phyloP scores from a whole-genome alignment of 139 green algal species.

The Marvania coccoides region DNA sequence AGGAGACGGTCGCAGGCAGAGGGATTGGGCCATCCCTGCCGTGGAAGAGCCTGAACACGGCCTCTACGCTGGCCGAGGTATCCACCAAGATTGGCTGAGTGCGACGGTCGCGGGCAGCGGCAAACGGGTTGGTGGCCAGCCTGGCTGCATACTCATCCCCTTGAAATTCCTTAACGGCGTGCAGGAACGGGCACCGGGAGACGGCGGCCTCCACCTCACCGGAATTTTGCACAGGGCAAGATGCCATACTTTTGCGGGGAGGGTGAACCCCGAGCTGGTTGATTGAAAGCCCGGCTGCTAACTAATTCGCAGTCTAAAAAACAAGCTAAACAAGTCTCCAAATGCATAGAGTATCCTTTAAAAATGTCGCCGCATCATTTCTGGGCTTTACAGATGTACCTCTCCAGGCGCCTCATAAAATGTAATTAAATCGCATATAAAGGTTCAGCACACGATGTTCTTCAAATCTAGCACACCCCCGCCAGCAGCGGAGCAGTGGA shows the following conservation, averaged over 20 bases:
- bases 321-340: no score
- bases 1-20: neutral
- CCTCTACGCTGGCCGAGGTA: neutral
- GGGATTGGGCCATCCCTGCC: conserved; percentile 8
- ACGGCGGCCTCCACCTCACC: conserved; percentile 9
- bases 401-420: no score
- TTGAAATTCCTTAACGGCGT: conserved; percentile 2
- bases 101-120: neutral
- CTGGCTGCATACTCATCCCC: conserved; percentile 17
- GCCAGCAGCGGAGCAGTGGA: neutral
- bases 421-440: no score
- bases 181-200: conserved; percentile 28
- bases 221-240: no score
- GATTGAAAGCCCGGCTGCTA: no score
- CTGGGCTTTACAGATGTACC: no score
- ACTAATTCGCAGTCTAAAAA: no score
- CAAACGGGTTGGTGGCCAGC: conserved; percentile 22
- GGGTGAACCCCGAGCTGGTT: no score
- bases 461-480: neutral
- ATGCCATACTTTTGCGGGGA: no score
- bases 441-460: neutral
- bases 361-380: no score
- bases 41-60: conserved; percentile 16
- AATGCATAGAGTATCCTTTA: no score
- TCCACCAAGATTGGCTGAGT: conserved; percentile 1